These are phyloP conservation scores for Balakata baccata DNA, from an alignment of 345 rosid genomes.

Conservation along the genomic window DNA sequence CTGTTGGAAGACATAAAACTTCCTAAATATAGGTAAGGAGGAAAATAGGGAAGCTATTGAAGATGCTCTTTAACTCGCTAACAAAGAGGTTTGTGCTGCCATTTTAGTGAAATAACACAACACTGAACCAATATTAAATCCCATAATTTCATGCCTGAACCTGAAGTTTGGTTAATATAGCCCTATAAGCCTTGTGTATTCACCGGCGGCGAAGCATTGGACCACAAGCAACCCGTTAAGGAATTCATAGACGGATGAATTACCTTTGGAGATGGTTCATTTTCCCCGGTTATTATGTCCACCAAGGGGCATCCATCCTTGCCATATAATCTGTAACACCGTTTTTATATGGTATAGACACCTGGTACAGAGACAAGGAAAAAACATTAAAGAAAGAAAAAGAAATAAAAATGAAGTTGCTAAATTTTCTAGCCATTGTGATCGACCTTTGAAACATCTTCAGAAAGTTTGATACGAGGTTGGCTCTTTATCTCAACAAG, in stretches of 20 bases:
- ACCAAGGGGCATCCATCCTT: conserved; percentile 91
- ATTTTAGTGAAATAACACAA: background rate
- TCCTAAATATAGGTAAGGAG: too few relatives aligned
- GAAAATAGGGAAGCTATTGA: too few relatives aligned
- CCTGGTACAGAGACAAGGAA: conserved; percentile 38
- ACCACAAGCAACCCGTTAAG: background rate
- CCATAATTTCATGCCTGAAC: background rate
- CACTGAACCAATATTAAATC: too few relatives aligned
- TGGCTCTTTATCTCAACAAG: conserved; percentile 88
- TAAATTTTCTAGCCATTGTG: conserved; percentile 6
- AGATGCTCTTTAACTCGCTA: background rate
- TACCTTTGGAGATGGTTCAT: conserved; percentile 87
- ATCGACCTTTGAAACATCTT: conserved; percentile 90
- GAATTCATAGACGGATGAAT: background rate
- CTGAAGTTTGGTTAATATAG: background rate
- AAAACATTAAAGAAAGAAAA: conserved; percentile 4
- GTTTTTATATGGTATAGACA: conserved; percentile 93
- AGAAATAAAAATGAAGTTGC: background rate
- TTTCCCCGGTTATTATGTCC: conserved; percentile 92
- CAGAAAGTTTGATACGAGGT: conserved; percentile 98
- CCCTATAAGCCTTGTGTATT: background rate
- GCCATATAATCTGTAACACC: conserved; percentile 71
- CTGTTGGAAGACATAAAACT: too few relatives aligned
- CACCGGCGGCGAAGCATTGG: background rate
- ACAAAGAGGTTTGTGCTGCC: background rate